Evolutionary conservation across 345 rosid genomes (phyloP), one percentile per base, ranked within the genome.

Genomic region (Eucalyptus leucophloia): DNA sequence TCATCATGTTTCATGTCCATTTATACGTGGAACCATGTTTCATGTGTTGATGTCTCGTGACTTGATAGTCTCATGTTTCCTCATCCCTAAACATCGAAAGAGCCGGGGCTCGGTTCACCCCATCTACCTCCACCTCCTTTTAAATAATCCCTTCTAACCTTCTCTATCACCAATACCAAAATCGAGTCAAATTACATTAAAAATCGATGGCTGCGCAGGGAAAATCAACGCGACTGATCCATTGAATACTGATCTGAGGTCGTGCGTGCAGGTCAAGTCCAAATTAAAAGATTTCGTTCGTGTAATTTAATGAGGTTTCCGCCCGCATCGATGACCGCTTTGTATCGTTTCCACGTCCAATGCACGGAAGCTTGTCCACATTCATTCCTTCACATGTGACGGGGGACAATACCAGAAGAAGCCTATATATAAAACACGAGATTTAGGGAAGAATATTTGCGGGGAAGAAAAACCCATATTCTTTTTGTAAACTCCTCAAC

Each of bases 211-310:
- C 10, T 34, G 4, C 4, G 4, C 18, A 81, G 28, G 65, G 32
- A 45, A 23, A 58, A 9, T 77, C n/a, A 51, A 81, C 47, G 88
- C 90, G 6, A 58, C 91, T 89, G 89, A 92, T 94, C 91, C 94
- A 92, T 91, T 93, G 94, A 91, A 93, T 93, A 85, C 90, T 58
- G 91, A 88, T 87, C 87, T 49, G 62, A 51, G 89, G 89, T 88
- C 44, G 44, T n/a, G 47, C 85, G 85, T n/a, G 47, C 85, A 44
- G 47, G 47, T 40, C 47, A 1, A 77, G 85, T 40, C 24, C 85
- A 23, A 34, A 88, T 89, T 85, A 69, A 83, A 45, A 77, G 37
- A 28, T 18, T 77, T 5, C 34, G 69, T n/a, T 62, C 32, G 51
- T 45, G 86, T 91, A 69, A 56, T n/a, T 51, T 28, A 77, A 37